These are phyloP conservation scores for Syzygium oleosum DNA, from an alignment of 345 rosid species.

Conservation along the genomic window DNA sequence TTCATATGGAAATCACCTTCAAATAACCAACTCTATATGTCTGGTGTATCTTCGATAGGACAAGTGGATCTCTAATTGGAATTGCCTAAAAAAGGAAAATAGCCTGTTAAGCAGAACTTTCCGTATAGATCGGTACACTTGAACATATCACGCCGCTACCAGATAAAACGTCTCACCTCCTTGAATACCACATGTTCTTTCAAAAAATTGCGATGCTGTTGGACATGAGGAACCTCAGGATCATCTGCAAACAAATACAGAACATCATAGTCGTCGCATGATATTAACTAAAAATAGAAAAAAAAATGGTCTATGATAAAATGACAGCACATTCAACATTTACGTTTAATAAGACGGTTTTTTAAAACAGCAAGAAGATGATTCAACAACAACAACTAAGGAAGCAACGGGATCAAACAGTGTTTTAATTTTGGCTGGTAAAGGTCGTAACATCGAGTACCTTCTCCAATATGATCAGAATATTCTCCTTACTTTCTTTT, in stretches of 20 bases:
- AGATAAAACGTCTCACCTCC: constrained; percentile 51
- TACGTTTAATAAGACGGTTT: background rate
- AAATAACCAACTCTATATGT: constrained; percentile 78
- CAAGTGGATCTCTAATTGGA: constrained; percentile 59
- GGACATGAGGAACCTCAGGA: constrained; percentile 53
- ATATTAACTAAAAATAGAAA: background rate
- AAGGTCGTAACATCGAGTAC: background rate
- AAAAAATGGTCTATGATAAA: background rate
- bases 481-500: background rate
- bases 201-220: constrained; percentile 61
- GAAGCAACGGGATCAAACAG: background rate
- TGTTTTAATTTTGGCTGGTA: background rate
- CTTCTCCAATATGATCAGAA: background rate
- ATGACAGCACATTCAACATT: background rate
- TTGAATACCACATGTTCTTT: constrained; percentile 71
- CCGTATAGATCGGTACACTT: background rate
- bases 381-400: background rate
- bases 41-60: constrained; percentile 84
- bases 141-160: background rate
- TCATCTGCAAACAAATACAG: constrained; percentile 46
- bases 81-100: constrained; percentile 39
- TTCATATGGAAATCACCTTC: constrained; percentile 39
- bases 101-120: background rate
- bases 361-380: background rate
- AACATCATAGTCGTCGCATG: background rate